phyloP scores from a whole-genome alignment of 176 grass and related monocot genomes.

The Elaeis guineensis region DNA sequence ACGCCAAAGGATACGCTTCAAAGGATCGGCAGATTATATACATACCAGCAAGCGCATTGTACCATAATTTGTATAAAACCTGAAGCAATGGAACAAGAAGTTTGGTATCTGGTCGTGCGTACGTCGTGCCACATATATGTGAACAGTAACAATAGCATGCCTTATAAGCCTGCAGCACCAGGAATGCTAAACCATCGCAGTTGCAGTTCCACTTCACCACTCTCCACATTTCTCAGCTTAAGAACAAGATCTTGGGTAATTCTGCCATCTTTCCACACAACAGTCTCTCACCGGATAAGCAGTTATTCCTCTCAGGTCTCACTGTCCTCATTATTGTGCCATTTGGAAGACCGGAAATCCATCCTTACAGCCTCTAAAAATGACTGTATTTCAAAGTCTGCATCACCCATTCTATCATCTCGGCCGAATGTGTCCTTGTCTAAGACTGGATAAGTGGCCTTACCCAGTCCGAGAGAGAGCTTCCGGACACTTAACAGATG shows the following conservation, averaged over 20 bases:
- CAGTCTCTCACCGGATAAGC: slow-evolving; percentile 44
- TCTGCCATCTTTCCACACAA: slow-evolving; percentile 55
- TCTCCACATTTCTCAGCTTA: slow-evolving; percentile 47
- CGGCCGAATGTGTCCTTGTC: slow-evolving; percentile 74
- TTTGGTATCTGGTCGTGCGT: too few species aligned
- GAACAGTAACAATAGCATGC: too few species aligned
- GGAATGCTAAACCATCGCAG: slow-evolving; percentile 59
- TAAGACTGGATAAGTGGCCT: slow-evolving; percentile 4
- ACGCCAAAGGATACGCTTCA: too few species aligned
- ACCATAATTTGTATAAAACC: too few species aligned
- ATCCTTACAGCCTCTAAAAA: slow-evolving; percentile 53
- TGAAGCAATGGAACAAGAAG: too few species aligned
- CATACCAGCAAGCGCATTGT: too few species aligned
- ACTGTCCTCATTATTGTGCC: slow-evolving; percentile 50
- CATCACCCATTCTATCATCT: slow-evolving; percentile 65
- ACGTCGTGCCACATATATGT: too few species aligned
- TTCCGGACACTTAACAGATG: too few species aligned
- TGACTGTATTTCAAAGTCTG: slow-evolving; percentile 57
- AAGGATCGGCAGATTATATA: too few species aligned
- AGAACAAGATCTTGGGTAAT: slow-evolving; percentile 63
- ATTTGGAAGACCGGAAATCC: slow-evolving; percentile 27
- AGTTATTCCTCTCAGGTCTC: slow-evolving; percentile 34
- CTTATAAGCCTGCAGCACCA: not conserved
- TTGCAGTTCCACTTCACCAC: slow-evolving; percentile 60
- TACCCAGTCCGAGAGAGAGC: too few species aligned